phyloP scores from a whole-genome alignment of 2,329 filamentous ascomycete species.

The Parastagonospora nodorum region DNA sequence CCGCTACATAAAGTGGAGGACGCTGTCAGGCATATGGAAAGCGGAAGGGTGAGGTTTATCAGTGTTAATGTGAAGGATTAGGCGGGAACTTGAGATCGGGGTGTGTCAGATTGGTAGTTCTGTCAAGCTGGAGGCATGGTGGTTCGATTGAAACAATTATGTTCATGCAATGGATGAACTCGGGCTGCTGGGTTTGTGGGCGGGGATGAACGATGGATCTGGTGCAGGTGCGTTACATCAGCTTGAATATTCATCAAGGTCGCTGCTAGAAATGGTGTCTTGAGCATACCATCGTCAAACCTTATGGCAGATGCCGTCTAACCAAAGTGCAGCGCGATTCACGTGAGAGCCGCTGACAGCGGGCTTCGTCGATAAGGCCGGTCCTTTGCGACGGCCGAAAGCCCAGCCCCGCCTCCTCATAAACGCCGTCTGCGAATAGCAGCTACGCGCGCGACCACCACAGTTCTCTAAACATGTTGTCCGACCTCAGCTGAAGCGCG shows the following conservation, averaged over 20 bases:
- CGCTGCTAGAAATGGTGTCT: too few species aligned
- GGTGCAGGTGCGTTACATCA: too few species aligned
- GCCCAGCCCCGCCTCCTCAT: neutral
- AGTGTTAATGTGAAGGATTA: conserved; percentile 56
- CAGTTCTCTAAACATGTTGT: conserved; percentile 14
- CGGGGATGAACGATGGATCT: too few species aligned
- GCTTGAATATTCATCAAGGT: too few species aligned
- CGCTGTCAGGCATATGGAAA: conserved; percentile 57
- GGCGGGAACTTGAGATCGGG: neutral
- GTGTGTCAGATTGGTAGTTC: too few species aligned
- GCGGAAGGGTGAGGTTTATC: conserved; percentile 57
- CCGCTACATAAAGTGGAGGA: conserved; percentile 57
- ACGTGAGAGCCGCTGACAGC: conserved; percentile 6
- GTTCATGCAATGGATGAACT: too few species aligned
- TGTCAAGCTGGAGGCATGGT: neutral
- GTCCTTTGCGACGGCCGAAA: neutral
- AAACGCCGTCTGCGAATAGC: conserved; percentile 10
- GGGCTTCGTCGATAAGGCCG: neutral
- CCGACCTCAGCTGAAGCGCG: conserved; percentile 26
- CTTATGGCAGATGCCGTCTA: too few species aligned
- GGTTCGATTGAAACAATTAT: neutral
- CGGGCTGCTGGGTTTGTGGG: too few species aligned
- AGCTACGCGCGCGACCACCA: conserved; percentile 10
- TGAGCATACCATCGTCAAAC: too few species aligned
- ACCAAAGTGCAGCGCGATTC: neutral